A percentile compares a stretch with the other conserved stretches of the same genome.
These are phyloP conservation scores for Dalbergia cultrata DNA, from an alignment of 306 rosid genomes.

Conservation along the genomic window DNA sequence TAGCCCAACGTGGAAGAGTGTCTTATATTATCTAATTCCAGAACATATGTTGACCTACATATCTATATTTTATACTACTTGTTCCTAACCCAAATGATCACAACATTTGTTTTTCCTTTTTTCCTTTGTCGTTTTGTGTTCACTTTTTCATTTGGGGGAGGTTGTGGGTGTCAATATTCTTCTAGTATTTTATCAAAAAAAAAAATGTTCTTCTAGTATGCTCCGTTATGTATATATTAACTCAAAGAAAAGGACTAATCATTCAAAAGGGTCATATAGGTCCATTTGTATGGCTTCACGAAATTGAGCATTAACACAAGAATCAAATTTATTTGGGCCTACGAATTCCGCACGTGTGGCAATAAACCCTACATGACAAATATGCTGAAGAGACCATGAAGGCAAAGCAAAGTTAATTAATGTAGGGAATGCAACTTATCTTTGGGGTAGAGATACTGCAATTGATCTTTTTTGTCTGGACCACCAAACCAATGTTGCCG, in stretches of 20 bases:
- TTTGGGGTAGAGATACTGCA: background rate
- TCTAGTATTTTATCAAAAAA: no score
- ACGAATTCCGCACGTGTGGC: conserved; percentile 43
- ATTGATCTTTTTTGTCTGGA: conserved; percentile 18
- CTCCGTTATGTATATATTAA: background rate
- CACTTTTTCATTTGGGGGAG: background rate
- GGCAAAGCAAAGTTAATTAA: background rate
- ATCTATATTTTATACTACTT: no score
- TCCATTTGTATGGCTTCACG: conserved; percentile 14
- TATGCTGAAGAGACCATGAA: conserved; percentile 9
- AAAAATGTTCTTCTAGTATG: background rate
- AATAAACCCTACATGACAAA: background rate
- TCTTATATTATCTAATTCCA: no score
- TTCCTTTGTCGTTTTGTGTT: background rate
- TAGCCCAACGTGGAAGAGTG: no score
- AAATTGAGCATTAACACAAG: background rate
- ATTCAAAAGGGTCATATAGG: background rate
- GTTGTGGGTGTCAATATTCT: conserved; percentile 3
- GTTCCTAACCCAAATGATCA: background rate
- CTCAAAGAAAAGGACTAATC: conserved; percentile 27
- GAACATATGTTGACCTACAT: no score
- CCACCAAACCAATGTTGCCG: conserved; percentile 20
- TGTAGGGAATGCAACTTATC: conserved; percentile 32
- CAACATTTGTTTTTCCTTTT: background rate
- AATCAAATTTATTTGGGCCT: conserved; percentile 30